phyloP scores from a whole-genome alignment of 2,329 filamentous ascomycete species.

The Myriosclerotinia scirpicola region DNA sequence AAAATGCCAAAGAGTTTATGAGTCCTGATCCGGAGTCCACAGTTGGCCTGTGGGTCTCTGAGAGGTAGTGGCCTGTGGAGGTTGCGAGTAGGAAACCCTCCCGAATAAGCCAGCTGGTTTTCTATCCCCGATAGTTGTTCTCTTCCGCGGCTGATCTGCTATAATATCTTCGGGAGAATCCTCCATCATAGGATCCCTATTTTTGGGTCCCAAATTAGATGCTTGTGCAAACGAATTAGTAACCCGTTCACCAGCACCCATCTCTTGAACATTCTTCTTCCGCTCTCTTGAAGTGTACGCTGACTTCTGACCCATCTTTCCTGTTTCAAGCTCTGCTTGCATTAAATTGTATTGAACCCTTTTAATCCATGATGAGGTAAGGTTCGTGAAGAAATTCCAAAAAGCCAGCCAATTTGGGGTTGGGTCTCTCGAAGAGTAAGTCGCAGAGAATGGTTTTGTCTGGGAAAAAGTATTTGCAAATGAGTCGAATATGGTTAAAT shows the following conservation, averaged over 20 bases:
- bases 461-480: background rate
- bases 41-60: no score
- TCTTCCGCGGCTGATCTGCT: slow-evolving; percentile 6
- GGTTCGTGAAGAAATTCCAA: background rate
- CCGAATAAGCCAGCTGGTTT: slow-evolving; percentile 4
- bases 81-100: background rate
- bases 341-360: background rate
- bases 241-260: background rate
- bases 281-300: background rate
- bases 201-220: background rate
- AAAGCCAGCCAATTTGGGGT: background rate
- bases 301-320: background rate
- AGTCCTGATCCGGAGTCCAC: no score
- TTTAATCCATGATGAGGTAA: background rate
- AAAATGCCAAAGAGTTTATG: no score
- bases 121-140: background rate
- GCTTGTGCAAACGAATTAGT: background rate
- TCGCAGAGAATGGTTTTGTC: background rate
- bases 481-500: no score
- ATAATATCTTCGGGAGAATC: slow-evolving; percentile 1
- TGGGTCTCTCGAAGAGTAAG: background rate
- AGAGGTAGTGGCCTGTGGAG: no score
- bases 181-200: background rate
- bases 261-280: background rate
- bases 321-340: background rate